Evolutionary conservation across 345 rosid species (phyloP), one percentile per base, ranked within the genome.

Genomic region (Anastatica hierochuntica): DNA sequence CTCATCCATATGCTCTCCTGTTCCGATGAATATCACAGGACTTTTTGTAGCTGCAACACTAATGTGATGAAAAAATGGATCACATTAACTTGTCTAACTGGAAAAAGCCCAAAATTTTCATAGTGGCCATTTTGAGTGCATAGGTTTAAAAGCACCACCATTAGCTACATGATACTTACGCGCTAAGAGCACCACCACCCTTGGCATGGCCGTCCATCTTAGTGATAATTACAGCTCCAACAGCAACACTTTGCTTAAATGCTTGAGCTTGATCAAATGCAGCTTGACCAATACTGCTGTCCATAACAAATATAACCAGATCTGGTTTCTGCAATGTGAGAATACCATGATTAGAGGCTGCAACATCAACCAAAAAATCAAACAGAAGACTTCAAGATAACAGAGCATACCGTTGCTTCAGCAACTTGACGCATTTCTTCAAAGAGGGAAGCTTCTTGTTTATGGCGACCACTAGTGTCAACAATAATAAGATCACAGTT

Each of bases 141-240:
- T 23, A 56, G 14, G 35, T 20, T 11, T 90, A 59, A 90, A 92
- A 71, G 98, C 82, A 19, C 96, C 92, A 67, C 95, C 96, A 74
- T 92, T 14, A 13, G 53, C 20, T 33, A 7, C 5, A 56, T 24
- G 51, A 52, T 33, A 82, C 98, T 78, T 74, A 88, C 88, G 90
- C 96, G 73, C 95, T 90, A 60, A 90, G 95, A 72, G 98, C 83
- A 19, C 96, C 94, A 68, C 95, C 96, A 75, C 96, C 98, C 83
- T 88, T 90, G 39, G 98, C 95, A 79, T 87, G 98, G 60, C 98
- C 95, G 61, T 90, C 96, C 94, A 90, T 82, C 72, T 90, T 87
- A 13, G 96, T 88, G 55, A 90, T 59, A 64, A 90, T 84, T 38
- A 90, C 90, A 72, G 95, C 98, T 58, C 96, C 96, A 58, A 88